Base-by-base conservation (phyloP, 495 filamentous ascomycete genomes). In the Neurospora cerealis region DNA sequence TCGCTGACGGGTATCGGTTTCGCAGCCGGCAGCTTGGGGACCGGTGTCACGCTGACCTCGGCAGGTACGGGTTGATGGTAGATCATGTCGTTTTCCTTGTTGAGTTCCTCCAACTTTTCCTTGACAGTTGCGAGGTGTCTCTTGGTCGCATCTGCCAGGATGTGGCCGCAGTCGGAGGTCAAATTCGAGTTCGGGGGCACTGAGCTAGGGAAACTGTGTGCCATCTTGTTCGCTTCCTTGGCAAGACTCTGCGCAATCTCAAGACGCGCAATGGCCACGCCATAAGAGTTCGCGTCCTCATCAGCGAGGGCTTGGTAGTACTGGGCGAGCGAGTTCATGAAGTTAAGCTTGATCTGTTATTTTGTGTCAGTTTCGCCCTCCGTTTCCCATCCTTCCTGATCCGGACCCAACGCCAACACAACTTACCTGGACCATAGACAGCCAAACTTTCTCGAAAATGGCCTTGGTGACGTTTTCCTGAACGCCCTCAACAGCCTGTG, bases 1-100 rank as follows among this genome's bases (percentile, higher is more conserved):
- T 99, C 96, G 81, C 93, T 95, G 46, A 99, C 96, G 0, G 96
- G 94, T 71, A 98, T 98, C 19, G 96, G 93, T 82, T 98, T 99
- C n/a, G 96, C 95, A 2, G 96, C 96, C 38, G 95, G 93, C 11
- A 98, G 87, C 80, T 98, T 99, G 4, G 95, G 89, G 70, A 99
- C 92, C 19, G 91, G 86, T 9, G 92, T 85, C 17, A 99, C 85
- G 60, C 88, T 89, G 15, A 93, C 92, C 80, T 97, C 95, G 19
- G 89, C 90, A 0, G 96, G 95, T 21, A 99, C 90, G 0, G 89
- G 89, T 74, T 98, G 93, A 81, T 99, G 96, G 77, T 98, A 99
- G 77, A 99, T 98, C 79, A 95, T 97, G 79, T 99, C 96, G 79
- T 99, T 99, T 81, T 99, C 96, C 75, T 98, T 97, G 73, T 87